phyloP scores from a whole-genome alignment of 139 green algal species.

The Microglena sp. region DNA sequence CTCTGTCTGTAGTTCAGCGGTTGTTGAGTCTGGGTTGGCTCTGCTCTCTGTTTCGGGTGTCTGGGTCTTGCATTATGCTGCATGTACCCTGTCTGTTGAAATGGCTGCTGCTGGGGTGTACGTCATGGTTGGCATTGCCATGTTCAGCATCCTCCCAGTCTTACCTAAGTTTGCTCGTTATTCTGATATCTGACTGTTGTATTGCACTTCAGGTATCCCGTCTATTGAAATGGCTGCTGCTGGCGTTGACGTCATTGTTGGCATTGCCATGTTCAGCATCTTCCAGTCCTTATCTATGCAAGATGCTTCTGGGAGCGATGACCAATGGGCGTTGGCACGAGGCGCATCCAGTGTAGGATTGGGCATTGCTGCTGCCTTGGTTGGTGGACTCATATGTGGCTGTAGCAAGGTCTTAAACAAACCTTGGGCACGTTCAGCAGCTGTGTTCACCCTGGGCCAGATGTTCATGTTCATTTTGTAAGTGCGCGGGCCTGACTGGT shows the following conservation, averaged over 20 bases:
- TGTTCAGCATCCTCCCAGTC: background rate
- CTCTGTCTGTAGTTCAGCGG: no score
- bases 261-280: background rate
- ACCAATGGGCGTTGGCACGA: background rate
- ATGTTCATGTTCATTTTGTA: background rate
- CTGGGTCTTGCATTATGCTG: no score
- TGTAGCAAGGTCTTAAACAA: constrained; percentile 2
- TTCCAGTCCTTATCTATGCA: background rate
- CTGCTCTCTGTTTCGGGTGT: no score
- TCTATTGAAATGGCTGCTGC: constrained; percentile 1
- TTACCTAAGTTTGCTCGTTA: no score
- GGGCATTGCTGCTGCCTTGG: background rate
- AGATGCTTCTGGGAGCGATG: background rate
- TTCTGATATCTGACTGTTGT: no score
- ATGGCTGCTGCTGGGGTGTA: background rate
- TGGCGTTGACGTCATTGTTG: constrained; percentile 4
- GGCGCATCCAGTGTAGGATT: background rate
- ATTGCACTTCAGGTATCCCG: no score
- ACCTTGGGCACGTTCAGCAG: background rate
- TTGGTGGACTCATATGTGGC: background rate
- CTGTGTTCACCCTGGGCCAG: background rate
- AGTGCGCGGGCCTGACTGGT: no score
- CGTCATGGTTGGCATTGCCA: constrained; percentile 4
- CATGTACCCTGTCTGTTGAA: background rate
- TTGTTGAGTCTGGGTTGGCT: no score